Percentiles rank a stretch among this genome's conserved stretches.
These are phyloP conservation scores for Xylaria palmicola DNA, from an alignment of 495 filamentous ascomycete genomes.

Conservation along the genomic window DNA sequence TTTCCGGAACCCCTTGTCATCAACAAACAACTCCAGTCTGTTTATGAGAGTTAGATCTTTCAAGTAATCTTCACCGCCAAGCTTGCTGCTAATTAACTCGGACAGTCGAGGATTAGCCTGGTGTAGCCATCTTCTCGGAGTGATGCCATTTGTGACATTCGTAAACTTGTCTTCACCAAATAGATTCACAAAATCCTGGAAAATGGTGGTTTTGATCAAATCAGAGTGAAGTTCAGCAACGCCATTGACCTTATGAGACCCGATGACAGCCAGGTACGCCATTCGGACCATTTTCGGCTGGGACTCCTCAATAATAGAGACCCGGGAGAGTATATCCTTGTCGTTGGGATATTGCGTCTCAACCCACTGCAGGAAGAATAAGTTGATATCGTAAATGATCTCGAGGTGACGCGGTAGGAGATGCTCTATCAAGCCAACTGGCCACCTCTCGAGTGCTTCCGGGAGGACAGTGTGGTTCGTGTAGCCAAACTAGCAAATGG, in stretches of 20 bases:
- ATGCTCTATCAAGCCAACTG: constrained; percentile 87
- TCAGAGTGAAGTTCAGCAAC: constrained; percentile 97
- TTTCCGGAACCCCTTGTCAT: constrained; percentile 85
- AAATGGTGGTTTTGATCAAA: constrained; percentile 95
- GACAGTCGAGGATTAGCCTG: constrained; percentile 94
- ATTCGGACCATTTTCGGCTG: constrained; percentile 98
- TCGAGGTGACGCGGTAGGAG: constrained; percentile 92
- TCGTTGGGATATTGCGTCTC: constrained; percentile 89
- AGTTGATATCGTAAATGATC: constrained; percentile 98
- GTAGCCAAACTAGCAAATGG: constrained; percentile 75
- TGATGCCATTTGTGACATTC: constrained; percentile 98
- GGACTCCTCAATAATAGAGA: constrained; percentile 96
- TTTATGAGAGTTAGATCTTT: constrained; percentile 84
- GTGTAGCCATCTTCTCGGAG: constrained; percentile 91
- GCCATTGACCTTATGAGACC: constrained; percentile 98
- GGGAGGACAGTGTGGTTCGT: constrained; percentile 98
- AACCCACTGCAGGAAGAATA: constrained; percentile 85
- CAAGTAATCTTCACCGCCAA: constrained; percentile 77
- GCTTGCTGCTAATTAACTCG: constrained; percentile 85
- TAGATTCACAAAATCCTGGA: constrained; percentile 95
- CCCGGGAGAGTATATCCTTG: constrained; percentile 74
- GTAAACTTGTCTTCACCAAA: constrained; percentile 97
- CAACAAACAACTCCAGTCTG: constrained; percentile 73
- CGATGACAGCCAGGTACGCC: constrained; percentile 92
- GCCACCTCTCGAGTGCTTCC: constrained; percentile 98